Evolutionary conservation across 345 rosid species (phyloP), one percentile per base, ranked within the genome.

Genomic region (Trapa bicornis): DNA sequence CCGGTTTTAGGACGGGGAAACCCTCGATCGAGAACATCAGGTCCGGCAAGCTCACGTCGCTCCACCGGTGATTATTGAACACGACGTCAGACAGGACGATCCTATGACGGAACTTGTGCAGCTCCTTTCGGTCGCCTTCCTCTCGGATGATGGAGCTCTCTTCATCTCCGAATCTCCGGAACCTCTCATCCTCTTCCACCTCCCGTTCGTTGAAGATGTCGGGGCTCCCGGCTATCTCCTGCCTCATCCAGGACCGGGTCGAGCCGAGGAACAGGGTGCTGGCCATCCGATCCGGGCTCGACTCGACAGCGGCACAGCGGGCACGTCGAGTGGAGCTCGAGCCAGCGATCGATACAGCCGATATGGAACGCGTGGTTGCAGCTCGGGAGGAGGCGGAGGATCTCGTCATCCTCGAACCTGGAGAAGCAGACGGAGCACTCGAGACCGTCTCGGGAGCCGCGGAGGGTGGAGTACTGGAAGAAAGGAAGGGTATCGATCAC

Each of bases 341-440:
- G 96, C 98, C 98, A 90, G 70, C 75, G 83, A 72, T 93, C 98
- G 41, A 93, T 86, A 32, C 97, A 93, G 72, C 77, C 78, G 36
- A 90, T 80, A 72, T 93, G 96, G 58, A 93, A 93, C 22, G 92
- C 98, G 70, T 93, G 98, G 53, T 85, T 78, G 76, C 98, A 90
- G 54, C 81, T 81, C 1, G 98, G 98, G 72, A 93, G 71, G 72
- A 93, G 57, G 70, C 96, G 67, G 2, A 93, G 83, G 57, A 90
- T 78, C 72, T 93, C 98, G 1, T 79, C 65, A 13, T 86, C 92
- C 70, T 90, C 98, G 70, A 90, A 93, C 80, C 77, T 87, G 2
- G 97, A 88, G 29, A 93, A 63, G 73, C 97, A 93, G 39, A 93
- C 98, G 0, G 87, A 78, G 62, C 98, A 93, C 72, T 93, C 97